These are phyloP conservation scores for Scenedesmus sp. DNA, from an alignment of 163 green algal genomes.

Conservation along the genomic window DNA sequence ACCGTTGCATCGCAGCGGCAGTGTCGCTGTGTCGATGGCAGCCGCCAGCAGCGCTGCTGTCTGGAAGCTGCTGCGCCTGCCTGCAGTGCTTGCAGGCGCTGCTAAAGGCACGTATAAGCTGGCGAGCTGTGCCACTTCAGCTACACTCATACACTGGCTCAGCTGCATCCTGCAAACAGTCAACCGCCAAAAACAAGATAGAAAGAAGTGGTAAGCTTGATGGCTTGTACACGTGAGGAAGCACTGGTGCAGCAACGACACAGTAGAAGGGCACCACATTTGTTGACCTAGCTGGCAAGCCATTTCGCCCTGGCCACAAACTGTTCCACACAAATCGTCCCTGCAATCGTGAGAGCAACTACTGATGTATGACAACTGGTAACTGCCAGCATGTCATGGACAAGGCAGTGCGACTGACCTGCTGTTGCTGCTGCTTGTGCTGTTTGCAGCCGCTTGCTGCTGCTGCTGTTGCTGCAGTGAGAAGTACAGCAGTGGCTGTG, in stretches of 20 bases:
- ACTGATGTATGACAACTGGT: not conserved
- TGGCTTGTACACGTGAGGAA: too few species aligned
- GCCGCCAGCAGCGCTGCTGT: conserved; percentile 69
- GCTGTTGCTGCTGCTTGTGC: conserved; percentile 12
- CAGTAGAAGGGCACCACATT: too few species aligned
- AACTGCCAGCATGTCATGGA: not conserved
- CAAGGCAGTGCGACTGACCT: not conserved
- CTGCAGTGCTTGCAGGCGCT: conserved; percentile 8
- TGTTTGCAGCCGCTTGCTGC: conserved; percentile 12
- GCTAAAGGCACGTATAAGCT: conserved; percentile 69
- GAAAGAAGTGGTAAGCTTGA: too few species aligned
- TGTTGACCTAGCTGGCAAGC: too few species aligned
- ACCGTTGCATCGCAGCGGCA: conserved; percentile 66
- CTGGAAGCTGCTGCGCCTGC: conserved; percentile 60
- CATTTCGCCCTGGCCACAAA: too few species aligned
- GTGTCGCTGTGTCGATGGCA: conserved; percentile 69
- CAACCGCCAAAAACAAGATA: too few species aligned
- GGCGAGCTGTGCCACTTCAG: conserved; percentile 56
- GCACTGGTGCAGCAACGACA: too few species aligned
- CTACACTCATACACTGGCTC: conserved; percentile 61
- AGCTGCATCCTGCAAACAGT: conserved; percentile 38
- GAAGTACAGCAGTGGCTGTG: conserved; percentile 73
- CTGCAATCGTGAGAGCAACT: not conserved
- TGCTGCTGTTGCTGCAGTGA: conserved; percentile 58
- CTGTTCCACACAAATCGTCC: not conserved